Evolutionary conservation across 2,329 filamentous ascomycete species (phyloP), one percentile per base, ranked within the genome.

Genomic region (Stemphylium lycopersici): DNA sequence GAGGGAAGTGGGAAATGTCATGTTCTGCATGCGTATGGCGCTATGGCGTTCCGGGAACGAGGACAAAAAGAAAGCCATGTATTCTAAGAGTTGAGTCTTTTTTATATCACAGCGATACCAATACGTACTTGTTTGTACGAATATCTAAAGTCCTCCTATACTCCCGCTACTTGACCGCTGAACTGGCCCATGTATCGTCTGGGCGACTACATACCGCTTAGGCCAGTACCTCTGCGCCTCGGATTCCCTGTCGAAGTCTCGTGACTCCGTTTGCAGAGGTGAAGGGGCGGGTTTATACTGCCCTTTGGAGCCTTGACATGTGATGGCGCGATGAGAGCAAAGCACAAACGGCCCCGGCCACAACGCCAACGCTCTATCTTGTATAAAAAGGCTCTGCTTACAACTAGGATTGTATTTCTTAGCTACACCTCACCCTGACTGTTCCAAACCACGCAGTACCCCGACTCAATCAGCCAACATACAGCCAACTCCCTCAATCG

Each of bases 1-100:
- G 45, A n/a, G n/a, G n/a, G n/a, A n/a, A n/a, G n/a, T n/a, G n/a
- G 33, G 36, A 20, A 33, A 11, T 20, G n/a, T 31, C 12, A 24
- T 31, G 18, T 43, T 26, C 22, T 52, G 58, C 58, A 59, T 65
- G 52, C 55, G 62, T 52, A 52, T 43, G 67, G 68, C 65, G 68
- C 63, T 65, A 50, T 61, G 67, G 66, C 59, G 65, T 68, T 69
- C 37, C 16, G 46, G 37, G 31, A 36, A 20, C 16, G 53, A 47
- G 37, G 48, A 22, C 33, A 52, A 63, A 62, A 67, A 24, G 58
- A 42, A 52, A 33, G 43, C 32, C 22, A 37, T 56, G 39, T 49
- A 42, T 57, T 39, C 12, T 36, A 41, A 31, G 36, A 49, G 41
- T 31, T 18, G 18, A 13, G 42, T 26, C 36, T 26, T 61, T 18